Evolutionary conservation across 805 yeast species (phyloP).

Genomic region (Spathaspora hagerdaliae): DNA sequence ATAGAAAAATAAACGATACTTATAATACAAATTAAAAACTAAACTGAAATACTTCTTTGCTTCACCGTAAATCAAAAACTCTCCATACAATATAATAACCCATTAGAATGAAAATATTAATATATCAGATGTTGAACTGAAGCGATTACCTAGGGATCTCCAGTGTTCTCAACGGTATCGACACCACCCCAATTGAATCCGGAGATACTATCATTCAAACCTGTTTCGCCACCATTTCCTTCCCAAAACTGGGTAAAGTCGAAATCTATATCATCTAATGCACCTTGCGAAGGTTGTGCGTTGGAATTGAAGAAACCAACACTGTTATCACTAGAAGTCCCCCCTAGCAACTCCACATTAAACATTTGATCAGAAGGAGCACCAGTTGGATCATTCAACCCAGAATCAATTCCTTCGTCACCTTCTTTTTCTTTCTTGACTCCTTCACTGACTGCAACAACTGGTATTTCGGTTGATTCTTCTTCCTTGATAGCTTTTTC

Average conservation of each 20-base stretch:
- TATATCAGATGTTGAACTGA: background rate
- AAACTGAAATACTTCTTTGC: too few species aligned
- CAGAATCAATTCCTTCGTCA: slow-evolving; percentile 10
- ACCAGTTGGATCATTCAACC: slow-evolving; percentile 29
- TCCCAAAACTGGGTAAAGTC: slow-evolving; percentile 38
- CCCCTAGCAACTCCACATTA: slow-evolving; percentile 30
- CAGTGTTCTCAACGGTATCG: slow-evolving; percentile 22
- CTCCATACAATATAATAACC: too few species aligned
- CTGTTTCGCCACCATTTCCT: slow-evolving; percentile 18
- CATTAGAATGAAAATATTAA: too few species aligned
- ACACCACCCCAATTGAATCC: slow-evolving; percentile 40
- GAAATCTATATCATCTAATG: slow-evolving; percentile 42
- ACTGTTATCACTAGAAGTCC: background rate
- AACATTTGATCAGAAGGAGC: slow-evolving; percentile 25
- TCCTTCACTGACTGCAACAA: background rate
- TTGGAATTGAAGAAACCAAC: slow-evolving; percentile 1
- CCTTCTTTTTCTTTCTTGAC: background rate
- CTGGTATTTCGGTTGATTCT: background rate
- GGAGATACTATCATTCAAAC: slow-evolving; percentile 29
- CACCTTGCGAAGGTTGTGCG: slow-evolving; percentile 14
- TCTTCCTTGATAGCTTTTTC: slow-evolving; percentile 24
- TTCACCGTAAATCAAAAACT: too few species aligned
- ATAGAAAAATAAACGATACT: too few species aligned
- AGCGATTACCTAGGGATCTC: background rate
- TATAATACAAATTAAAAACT: too few species aligned